Percentiles rank a stretch among this genome's conserved stretches.
phyloP scores from a whole-genome alignment of 164 flowering plant genomes.

The Annona cherimola region DNA sequence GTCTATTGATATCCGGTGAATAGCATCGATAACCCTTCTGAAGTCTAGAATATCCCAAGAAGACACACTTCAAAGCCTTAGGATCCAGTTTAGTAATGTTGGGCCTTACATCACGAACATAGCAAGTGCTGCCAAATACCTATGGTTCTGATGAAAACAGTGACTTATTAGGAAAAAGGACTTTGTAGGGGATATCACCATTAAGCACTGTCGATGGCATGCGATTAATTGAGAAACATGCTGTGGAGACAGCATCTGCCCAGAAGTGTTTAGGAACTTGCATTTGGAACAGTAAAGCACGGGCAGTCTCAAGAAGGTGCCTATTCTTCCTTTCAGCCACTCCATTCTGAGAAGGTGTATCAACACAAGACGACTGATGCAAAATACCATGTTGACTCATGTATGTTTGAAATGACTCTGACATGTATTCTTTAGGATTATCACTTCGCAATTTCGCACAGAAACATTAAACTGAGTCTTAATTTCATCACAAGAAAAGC shows the following conservation, averaged over 20 bases:
- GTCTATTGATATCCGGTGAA: not conserved
- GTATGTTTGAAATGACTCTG: not conserved
- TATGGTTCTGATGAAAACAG: not conserved
- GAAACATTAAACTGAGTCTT: not conserved
- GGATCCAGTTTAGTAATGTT: constrained; percentile 1
- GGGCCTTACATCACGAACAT: not conserved
- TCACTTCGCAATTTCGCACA: not conserved
- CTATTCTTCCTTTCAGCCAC: not conserved
- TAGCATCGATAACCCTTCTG: constrained; percentile 7
- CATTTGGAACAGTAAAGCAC: not conserved
- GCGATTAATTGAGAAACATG: not conserved
- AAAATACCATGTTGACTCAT: not conserved
- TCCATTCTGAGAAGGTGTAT: constrained; percentile 1
- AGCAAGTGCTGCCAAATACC: not conserved
- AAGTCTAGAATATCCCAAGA: not conserved
- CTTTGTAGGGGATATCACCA: not conserved
- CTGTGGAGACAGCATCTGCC: not conserved
- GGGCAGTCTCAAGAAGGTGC: not conserved
- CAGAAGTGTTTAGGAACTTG: not conserved
- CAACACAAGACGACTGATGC: not conserved
- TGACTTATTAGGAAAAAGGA: not conserved
- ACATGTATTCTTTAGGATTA: constrained; percentile 3
- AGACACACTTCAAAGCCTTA: not conserved
- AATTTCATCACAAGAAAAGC: not conserved
- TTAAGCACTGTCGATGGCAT: not conserved